Evolutionary conservation across 2,329 filamentous ascomycete genomes (phyloP).

Genomic region (Coniella vitis): DNA sequence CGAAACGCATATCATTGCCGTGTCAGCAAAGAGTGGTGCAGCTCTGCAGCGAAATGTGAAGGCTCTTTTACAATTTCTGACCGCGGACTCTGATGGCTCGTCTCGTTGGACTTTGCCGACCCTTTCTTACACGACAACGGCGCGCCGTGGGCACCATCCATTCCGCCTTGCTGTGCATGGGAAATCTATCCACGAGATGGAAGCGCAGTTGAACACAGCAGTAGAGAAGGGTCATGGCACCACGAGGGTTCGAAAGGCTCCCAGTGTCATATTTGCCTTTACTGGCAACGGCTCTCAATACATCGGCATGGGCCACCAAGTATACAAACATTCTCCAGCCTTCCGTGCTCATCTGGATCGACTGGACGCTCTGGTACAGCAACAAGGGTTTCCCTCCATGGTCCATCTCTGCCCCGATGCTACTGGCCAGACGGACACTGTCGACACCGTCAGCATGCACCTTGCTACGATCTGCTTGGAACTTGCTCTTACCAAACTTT

Average conservation of each 20-base stretch:
- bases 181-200: constrained; percentile 33
- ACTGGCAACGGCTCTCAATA: constrained; percentile 51
- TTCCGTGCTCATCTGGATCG: constrained; percentile 33
- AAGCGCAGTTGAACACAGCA: constrained; percentile 32
- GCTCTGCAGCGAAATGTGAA: constrained; percentile 54
- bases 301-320: constrained; percentile 39
- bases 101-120: too few relatives aligned
- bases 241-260: constrained; percentile 32
- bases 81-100: too few relatives aligned
- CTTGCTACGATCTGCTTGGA: constrained; percentile 47
- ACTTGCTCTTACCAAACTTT: constrained; percentile 50
- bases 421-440: too few relatives aligned
- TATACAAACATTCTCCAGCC: neutral
- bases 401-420: too few relatives aligned
- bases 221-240: constrained; percentile 35
- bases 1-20: constrained; percentile 46
- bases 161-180: constrained; percentile 45
- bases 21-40: constrained; percentile 48
- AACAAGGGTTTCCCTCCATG: constrained; percentile 48
- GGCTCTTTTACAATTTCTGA: too few relatives aligned
- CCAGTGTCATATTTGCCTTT: constrained; percentile 46
- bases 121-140: constrained; percentile 62
- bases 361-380: constrained; percentile 44
- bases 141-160: constrained; percentile 53
- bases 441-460: constrained; percentile 33